These are phyloP conservation scores for Kuraishia ogatae DNA, from an alignment of 805 yeast species.

Conservation along the genomic window DNA sequence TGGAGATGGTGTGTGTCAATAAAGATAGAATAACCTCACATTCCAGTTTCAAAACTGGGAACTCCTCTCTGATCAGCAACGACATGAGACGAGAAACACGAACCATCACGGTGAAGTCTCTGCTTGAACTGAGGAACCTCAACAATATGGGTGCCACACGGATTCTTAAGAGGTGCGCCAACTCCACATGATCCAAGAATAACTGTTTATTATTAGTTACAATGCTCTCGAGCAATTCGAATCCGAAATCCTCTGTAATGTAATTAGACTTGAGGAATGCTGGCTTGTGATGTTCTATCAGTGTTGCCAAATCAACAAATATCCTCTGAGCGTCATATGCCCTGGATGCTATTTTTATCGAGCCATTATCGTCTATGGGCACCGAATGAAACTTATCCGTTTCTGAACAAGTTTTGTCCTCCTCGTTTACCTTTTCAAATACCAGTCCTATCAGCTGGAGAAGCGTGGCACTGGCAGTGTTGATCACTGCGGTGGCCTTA, in stretches of 20 bases:
- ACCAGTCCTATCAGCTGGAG: constrained; percentile 76
- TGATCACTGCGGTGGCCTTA: constrained; percentile 68
- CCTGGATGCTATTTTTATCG: constrained; percentile 34
- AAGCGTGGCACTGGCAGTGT: constrained; percentile 89
- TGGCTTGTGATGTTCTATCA: constrained; percentile 53
- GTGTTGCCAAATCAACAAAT: constrained; percentile 62
- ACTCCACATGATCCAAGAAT: constrained; percentile 53
- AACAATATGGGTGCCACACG: constrained; percentile 71
- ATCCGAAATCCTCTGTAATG: constrained; percentile 56
- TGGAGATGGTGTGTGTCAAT: constrained; percentile 61
- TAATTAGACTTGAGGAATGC: constrained; percentile 40
- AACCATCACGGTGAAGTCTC: constrained; percentile 60
- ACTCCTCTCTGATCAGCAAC: constrained; percentile 52
- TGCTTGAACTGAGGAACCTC: constrained; percentile 47
- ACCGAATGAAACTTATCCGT: constrained; percentile 18
- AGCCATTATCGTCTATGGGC: constrained; percentile 35
- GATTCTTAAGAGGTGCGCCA: constrained; percentile 56
- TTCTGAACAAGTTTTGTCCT: constrained; percentile 22
- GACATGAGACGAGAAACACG: constrained; percentile 68
- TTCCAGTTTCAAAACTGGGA: constrained; percentile 60
- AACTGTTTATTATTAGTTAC: constrained; percentile 51
- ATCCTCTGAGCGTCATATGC: constrained; percentile 66
- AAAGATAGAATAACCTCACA: constrained; percentile 74
- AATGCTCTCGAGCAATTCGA: constrained; percentile 79
- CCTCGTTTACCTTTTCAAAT: constrained; percentile 54